Conservation (phyloP, 1,284 basidiomycete species). For the Leccinum idahoense region DNA sequence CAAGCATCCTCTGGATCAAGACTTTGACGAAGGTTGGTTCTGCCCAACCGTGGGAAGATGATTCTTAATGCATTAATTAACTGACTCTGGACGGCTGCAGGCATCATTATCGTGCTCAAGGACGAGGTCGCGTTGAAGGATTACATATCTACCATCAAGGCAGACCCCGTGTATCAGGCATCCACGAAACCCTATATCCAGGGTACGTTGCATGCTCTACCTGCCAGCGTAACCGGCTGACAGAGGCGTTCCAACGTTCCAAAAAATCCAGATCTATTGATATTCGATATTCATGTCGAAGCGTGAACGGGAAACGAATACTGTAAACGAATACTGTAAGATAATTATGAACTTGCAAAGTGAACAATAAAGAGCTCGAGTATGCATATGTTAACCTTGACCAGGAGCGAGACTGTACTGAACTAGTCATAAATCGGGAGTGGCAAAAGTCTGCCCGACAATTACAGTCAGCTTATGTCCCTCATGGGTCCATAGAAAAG, state of each 20-base stretch:
- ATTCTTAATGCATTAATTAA: too few species aligned
- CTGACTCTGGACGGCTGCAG: too few species aligned
- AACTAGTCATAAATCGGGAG: constrained; percentile 46
- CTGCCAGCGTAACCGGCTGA: background rate
- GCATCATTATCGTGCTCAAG: too few species aligned
- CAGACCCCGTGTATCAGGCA: constrained; percentile 8
- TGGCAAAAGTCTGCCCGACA: constrained; percentile 38
- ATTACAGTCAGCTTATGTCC: constrained; percentile 5
- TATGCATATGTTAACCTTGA: background rate
- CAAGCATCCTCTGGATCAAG: too few species aligned
- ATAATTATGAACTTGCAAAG: constrained; percentile 1
- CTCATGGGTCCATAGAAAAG: background rate
- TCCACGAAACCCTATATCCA: constrained; percentile 9
- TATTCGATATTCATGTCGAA: constrained; percentile 23
- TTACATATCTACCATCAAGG: background rate
- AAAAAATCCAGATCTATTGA: constrained; percentile 16
- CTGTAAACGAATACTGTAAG: background rate
- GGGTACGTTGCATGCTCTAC: constrained; percentile 11
- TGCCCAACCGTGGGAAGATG: too few species aligned
- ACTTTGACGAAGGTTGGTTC: too few species aligned
- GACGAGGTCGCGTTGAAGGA: background rate
- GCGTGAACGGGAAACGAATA: constrained; percentile 3
- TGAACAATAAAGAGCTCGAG: constrained; percentile 2
- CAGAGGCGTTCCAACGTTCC: background rate
- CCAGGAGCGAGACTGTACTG: constrained; percentile 6